A percentile compares a stretch with the other conserved stretches of the same genome.
Evolutionary conservation across 768 basidiomycete genomes (phyloP).

Genomic region (Rhodotorula babjevae): DNA sequence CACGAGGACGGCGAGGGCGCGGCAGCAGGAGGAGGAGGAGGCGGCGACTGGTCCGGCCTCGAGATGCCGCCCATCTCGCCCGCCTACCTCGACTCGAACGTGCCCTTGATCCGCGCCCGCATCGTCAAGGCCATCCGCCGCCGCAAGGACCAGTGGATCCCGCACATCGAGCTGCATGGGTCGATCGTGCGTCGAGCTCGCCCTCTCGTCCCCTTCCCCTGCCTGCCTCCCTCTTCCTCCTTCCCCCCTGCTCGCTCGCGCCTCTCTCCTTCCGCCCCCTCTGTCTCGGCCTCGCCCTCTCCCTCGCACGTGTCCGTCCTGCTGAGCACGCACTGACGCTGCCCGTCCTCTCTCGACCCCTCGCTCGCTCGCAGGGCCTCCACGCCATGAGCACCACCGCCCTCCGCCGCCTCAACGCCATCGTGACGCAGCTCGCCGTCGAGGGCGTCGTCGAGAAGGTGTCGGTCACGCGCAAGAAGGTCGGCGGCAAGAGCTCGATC

Average conservation of each 20-base stretch:
- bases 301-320: too few relatives aligned
- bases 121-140: slow-evolving; percentile 67
- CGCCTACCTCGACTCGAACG: slow-evolving; percentile 34
- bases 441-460: slow-evolving; percentile 70
- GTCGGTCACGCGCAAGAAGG: slow-evolving; percentile 56
- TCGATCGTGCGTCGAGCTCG: slow-evolving; percentile 58
- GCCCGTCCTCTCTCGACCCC: too few relatives aligned
- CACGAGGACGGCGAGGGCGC: slow-evolving; percentile 47
- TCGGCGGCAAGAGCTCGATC: slow-evolving; percentile 8
- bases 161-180: slow-evolving; percentile 68
- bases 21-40: slow-evolving; percentile 20
- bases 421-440: slow-evolving; percentile 67
- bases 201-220: neutral
- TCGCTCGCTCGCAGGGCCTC: slow-evolving; percentile 20
- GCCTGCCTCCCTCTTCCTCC: neutral
- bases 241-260: too few relatives aligned
- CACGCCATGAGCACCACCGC: slow-evolving; percentile 66
- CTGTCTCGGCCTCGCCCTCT: too few relatives aligned
- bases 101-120: slow-evolving; percentile 61
- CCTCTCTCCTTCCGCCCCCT: too few relatives aligned
- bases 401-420: slow-evolving; percentile 72
- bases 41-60: slow-evolving; percentile 24
- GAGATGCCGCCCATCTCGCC: slow-evolving; percentile 40
- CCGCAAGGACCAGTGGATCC: slow-evolving; percentile 66
- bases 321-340: too few relatives aligned